Percentiles rank a stretch among this genome's conserved stretches.
These are phyloP conservation scores for Trebouxiophyceae sp. DNA, from an alignment of 163 green algal genomes.

Conservation along the genomic window DNA sequence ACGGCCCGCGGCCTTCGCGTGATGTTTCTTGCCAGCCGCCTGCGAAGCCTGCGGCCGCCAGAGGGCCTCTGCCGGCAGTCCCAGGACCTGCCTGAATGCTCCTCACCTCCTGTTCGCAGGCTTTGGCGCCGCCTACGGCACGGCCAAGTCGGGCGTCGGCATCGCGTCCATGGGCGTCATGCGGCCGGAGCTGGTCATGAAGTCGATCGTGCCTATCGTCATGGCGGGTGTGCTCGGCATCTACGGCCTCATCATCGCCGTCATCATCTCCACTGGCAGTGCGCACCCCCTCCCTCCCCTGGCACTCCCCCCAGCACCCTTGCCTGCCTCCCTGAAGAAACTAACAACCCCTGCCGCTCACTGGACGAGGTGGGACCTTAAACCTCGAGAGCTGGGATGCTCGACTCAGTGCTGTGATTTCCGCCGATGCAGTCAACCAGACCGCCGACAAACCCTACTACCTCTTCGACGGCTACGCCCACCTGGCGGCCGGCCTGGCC, in stretches of 20 bases:
- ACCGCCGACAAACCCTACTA: slow-evolving; percentile 77
- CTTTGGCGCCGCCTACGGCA: slow-evolving; percentile 97
- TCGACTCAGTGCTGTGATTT: too few species aligned
- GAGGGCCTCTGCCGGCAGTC: too few species aligned
- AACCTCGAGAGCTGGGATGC: too few species aligned
- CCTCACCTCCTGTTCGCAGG: slow-evolving; percentile 47
- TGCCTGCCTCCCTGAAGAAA: too few species aligned
- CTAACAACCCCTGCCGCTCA: too few species aligned
- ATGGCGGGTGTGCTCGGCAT: slow-evolving; percentile 99
- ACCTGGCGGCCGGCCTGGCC: slow-evolving; percentile 88
- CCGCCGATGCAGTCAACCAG: slow-evolving; percentile 62
- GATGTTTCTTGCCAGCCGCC: not conserved
- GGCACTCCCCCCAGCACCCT: too few species aligned
- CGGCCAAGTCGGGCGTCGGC: slow-evolving; percentile 94
- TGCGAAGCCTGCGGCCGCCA: not conserved
- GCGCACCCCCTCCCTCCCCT: too few species aligned
- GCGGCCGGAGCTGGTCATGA: slow-evolving; percentile 99
- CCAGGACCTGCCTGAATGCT: too few species aligned
- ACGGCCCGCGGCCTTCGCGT: not conserved
- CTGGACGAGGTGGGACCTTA: too few species aligned
- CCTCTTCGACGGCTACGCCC: slow-evolving; percentile 97
- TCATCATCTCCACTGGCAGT: slow-evolving; percentile 97
- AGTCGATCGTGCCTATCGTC: slow-evolving; percentile 98
- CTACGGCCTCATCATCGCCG: slow-evolving; percentile 99
- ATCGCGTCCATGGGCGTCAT: slow-evolving; percentile 99